Base-by-base conservation (phyloP, 129 eudicot species). In the Logfia minima region DNA sequence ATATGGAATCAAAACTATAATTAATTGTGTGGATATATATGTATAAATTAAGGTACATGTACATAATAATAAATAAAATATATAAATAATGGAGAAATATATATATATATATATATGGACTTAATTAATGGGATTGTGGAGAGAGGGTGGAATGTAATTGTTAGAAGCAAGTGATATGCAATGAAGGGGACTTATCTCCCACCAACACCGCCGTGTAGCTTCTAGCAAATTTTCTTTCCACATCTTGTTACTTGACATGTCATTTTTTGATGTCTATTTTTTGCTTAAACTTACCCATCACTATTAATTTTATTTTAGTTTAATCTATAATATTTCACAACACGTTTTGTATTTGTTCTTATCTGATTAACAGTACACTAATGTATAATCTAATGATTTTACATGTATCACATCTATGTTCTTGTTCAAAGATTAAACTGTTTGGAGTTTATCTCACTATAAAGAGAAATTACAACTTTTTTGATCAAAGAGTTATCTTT, bases 161-260 rank as follows among this genome's bases (percentile, higher is more conserved):
- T 73, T 80, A 2, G 68, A 72, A 84, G 53, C 53, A 13, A 45
- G 18, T 45, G 53, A 45, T 1, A 85, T 35, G 76, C 72, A 80
- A 81, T 74, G 97, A 88, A 81, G 88, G 76, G 17, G 97, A 87
- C 97, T 80, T 81, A 53, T 80, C 85, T 79, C 84, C 94, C 87
- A 84, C 97, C 90, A 56, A 79, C 81, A 74, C 66, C 79, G 31
- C 76, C 76, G 56, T 72, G 56, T 72, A 22, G 79, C 66, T 41
- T 41, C 3, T 10, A 41, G 78, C 85, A 68, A 29, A 48, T 48
- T 6, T 26, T 14, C 75, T 66, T 58, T 34, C 79, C 18, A 22
- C 71, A 21, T 80, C 84, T 45, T 73, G 43, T 81, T 83, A 43
- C 61, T 59, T 66, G 31, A 62, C 24, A 68, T 39, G 83, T 73